Percentiles rank a stretch among this genome's conserved stretches.
Conservation (phyloP, 768 basidiomycete genomes). For the Auriscalpium orientale region DNA sequence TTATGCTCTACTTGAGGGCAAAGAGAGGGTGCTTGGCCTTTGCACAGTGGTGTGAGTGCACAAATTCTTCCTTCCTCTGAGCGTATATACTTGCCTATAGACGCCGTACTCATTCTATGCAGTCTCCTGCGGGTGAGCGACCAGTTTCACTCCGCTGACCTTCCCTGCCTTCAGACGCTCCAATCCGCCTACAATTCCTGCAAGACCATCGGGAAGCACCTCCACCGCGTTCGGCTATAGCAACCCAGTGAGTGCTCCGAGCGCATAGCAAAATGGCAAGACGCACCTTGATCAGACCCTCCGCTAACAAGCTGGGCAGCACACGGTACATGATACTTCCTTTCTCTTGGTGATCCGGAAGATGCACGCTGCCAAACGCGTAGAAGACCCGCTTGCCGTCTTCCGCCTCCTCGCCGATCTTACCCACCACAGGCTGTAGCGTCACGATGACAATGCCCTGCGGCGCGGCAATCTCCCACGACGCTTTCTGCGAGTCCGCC, state of each 20-base stretch:
- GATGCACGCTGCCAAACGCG: background rate
- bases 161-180: slow-evolving; percentile 6
- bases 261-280: background rate
- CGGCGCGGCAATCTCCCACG: slow-evolving; percentile 7
- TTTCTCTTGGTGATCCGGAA: background rate
- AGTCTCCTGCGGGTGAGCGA: slow-evolving; percentile 7
- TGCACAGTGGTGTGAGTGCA: too few relatives aligned
- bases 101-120: background rate
- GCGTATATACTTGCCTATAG: too few relatives aligned
- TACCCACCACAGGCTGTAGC: background rate
- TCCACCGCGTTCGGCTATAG: slow-evolving; percentile 18
- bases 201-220: slow-evolving; percentile 15
- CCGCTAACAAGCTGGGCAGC: slow-evolving; percentile 1
- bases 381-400: background rate
- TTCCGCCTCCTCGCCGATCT: background rate
- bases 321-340: slow-evolving; percentile 2
- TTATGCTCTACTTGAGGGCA: too few relatives aligned
- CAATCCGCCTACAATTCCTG: slow-evolving; percentile 17
- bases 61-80: too few relatives aligned
- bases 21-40: too few relatives aligned
- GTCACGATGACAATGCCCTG: slow-evolving; percentile 8
- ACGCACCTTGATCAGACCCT: slow-evolving; percentile 8
- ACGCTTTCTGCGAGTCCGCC: slow-evolving; percentile 8
- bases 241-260: background rate
- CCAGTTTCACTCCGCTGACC: slow-evolving; percentile 21